Percentiles rank a stretch among this genome's conserved stretches.
Evolutionary conservation across 1,284 basidiomycete species (phyloP).

Genomic region (Golubevia sp.): DNA sequence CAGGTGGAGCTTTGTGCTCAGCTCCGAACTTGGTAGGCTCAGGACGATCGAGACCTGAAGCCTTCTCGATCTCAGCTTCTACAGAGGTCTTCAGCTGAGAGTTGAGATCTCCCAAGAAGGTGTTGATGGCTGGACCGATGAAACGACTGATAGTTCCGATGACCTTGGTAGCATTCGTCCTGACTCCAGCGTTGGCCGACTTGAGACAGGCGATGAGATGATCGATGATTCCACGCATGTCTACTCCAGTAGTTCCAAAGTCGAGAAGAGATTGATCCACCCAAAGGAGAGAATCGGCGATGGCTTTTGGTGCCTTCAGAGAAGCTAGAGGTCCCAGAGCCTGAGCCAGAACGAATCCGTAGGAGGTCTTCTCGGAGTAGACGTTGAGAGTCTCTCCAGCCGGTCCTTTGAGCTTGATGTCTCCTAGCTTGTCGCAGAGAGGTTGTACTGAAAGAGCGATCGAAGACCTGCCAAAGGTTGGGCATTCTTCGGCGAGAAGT

Average conservation of each 20-base stretch:
- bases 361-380: conserved; percentile 88
- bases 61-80: conserved; percentile 89
- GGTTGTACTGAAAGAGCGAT: conserved; percentile 82
- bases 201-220: conserved; percentile 85
- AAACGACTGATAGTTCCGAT: conserved; percentile 90
- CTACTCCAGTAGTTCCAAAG: conserved; percentile 87
- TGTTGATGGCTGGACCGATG: conserved; percentile 86
- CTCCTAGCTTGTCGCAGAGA: conserved; percentile 91
- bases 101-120: conserved; percentile 91
- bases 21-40: conserved; percentile 68
- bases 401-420: conserved; percentile 94
- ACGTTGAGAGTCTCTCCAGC: conserved; percentile 83
- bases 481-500: conserved; percentile 76
- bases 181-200: conserved; percentile 91
- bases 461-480: conserved; percentile 83
- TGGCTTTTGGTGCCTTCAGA: conserved; percentile 89
- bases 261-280: conserved; percentile 85
- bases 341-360: conserved; percentile 92
- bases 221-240: conserved; percentile 82
- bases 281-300: conserved; percentile 90
- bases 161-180: conserved; percentile 92
- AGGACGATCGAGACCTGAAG: conserved; percentile 77
- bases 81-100: conserved; percentile 92
- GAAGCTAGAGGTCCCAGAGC: conserved; percentile 53
- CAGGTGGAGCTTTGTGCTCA: conserved; percentile 5